These are phyloP conservation scores for Lachancea dasiensis DNA, from an alignment of 805 yeast genomes.

Conservation along the genomic window DNA sequence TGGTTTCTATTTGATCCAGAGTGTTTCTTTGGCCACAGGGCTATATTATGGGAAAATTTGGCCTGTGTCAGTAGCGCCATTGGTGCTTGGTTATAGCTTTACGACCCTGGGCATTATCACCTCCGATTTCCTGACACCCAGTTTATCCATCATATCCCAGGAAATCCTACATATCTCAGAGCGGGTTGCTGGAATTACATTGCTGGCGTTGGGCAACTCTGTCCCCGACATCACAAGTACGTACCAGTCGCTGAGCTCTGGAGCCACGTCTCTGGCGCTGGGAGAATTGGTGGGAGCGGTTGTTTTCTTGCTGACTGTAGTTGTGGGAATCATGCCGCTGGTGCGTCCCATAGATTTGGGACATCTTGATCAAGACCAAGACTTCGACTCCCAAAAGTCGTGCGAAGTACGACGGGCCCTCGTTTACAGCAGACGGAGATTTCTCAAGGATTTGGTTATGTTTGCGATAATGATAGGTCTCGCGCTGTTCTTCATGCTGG, in stretches of 20 bases:
- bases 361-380: slow-evolving; percentile 9
- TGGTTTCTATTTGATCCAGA: slow-evolving; percentile 5
- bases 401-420: background rate
- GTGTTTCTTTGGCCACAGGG: background rate
- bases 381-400: background rate
- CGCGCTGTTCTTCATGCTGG: slow-evolving; percentile 46
- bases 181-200: slow-evolving; percentile 76
- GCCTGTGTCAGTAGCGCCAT: slow-evolving; percentile 14
- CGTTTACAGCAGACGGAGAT: slow-evolving; percentile 36
- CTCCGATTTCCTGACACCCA: slow-evolving; percentile 77
- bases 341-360: slow-evolving; percentile 56
- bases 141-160: slow-evolving; percentile 58
- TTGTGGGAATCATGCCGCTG: slow-evolving; percentile 73
- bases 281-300: slow-evolving; percentile 93
- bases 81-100: slow-evolving; percentile 40
- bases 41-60: background rate
- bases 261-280: slow-evolving; percentile 71
- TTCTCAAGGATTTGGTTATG: slow-evolving; percentile 56
- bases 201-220: slow-evolving; percentile 88
- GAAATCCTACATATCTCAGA: slow-evolving; percentile 57
- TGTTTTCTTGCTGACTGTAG: slow-evolving; percentile 70
- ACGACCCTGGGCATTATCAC: slow-evolving; percentile 71
- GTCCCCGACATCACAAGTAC: slow-evolving; percentile 86
- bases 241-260: slow-evolving; percentile 68
- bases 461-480: slow-evolving; percentile 47